phyloP scores from a whole-genome alignment of 1,284 basidiomycete species.

The Apiotrichum porosum region DNA sequence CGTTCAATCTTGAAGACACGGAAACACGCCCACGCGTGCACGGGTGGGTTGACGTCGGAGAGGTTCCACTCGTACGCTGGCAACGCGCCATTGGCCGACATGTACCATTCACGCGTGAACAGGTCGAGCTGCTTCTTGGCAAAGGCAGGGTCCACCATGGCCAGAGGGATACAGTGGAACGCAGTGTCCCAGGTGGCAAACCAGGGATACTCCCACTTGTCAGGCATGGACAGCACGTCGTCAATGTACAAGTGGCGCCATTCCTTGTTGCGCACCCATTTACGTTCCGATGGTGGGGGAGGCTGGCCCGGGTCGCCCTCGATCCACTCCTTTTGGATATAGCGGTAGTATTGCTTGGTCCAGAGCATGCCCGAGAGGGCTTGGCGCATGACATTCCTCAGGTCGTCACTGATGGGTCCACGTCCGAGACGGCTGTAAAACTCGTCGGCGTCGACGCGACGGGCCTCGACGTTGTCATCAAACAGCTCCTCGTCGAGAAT shows the following conservation, averaged over 20 bases:
- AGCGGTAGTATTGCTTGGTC: conserved; percentile 97
- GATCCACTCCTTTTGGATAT: conserved; percentile 93
- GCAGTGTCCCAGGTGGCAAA: conserved; percentile 93
- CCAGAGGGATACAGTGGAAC: conserved; percentile 96
- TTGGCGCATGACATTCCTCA: conserved; percentile 94
- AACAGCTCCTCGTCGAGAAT: conserved; percentile 86
- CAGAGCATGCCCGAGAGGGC: conserved; percentile 98
- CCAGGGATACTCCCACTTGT: conserved; percentile 99
- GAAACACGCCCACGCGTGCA: conserved; percentile 97
- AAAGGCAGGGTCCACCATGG: conserved; percentile 88
- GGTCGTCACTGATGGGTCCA: conserved; percentile 81
- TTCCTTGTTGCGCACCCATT: conserved; percentile 79
- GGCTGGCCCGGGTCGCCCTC: conserved; percentile 93
- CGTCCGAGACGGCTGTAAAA: conserved; percentile 80
- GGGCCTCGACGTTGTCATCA: conserved; percentile 81
- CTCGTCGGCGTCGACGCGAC: conserved; percentile 88
- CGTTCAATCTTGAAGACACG: conserved; percentile 97
- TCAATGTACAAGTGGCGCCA: conserved; percentile 94
- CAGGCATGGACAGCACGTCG: conserved; percentile 96
- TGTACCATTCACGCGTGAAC: conserved; percentile 96
- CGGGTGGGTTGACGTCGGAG: conserved; percentile 91
- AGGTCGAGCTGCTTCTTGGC: conserved; percentile 97
- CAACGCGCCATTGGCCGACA: conserved; percentile 94
- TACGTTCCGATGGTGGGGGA: conserved; percentile 83
- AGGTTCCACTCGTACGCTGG: conserved; percentile 99